A percentile compares a stretch with the other conserved stretches of the same genome.
Conservation (phyloP, 306 rosid genomes). For the Crataegus laevigata region DNA sequence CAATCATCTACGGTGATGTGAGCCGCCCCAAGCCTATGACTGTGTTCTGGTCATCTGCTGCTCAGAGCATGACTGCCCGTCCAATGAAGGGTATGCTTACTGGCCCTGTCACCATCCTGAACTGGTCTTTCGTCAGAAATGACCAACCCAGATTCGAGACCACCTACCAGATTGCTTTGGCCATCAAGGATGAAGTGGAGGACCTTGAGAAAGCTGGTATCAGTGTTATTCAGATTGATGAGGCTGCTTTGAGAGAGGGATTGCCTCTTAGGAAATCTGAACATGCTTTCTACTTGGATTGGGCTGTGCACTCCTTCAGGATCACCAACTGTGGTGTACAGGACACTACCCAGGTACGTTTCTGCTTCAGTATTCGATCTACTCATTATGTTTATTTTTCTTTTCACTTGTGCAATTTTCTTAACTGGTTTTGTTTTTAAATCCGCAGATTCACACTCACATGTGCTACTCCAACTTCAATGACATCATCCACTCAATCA, state of each 20-base stretch:
- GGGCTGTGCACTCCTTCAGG: conserved; percentile 96
- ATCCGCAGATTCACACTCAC: conserved; percentile 85
- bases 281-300: conserved; percentile 75
- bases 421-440: not conserved
- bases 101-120: conserved; percentile 92
- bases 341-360: conserved; percentile 73
- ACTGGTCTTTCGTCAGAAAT: conserved; percentile 88
- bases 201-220: conserved; percentile 82
- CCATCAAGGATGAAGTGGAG: conserved; percentile 90
- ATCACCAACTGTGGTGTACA: conserved; percentile 72
- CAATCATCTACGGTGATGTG: conserved; percentile 91
- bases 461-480: conserved; percentile 97
- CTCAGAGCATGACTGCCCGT: conserved; percentile 45
- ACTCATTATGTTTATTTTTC: not conserved
- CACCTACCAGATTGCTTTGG: conserved; percentile 82
- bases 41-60: conserved; percentile 39
- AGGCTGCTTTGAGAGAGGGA: conserved; percentile 93
- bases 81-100: conserved; percentile 99
- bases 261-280: conserved; percentile 83
- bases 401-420: not conserved
- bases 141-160: conserved; percentile 92
- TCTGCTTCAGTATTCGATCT: not conserved
- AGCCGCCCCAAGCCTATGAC: conserved; percentile 97
- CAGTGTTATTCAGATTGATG: conserved; percentile 78
- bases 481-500: conserved; percentile 89